Evolutionary conservation across 192 early-diverging fungal species (phyloP), one percentile per base, ranked within the genome.

Genomic region (Podila epigama): DNA sequence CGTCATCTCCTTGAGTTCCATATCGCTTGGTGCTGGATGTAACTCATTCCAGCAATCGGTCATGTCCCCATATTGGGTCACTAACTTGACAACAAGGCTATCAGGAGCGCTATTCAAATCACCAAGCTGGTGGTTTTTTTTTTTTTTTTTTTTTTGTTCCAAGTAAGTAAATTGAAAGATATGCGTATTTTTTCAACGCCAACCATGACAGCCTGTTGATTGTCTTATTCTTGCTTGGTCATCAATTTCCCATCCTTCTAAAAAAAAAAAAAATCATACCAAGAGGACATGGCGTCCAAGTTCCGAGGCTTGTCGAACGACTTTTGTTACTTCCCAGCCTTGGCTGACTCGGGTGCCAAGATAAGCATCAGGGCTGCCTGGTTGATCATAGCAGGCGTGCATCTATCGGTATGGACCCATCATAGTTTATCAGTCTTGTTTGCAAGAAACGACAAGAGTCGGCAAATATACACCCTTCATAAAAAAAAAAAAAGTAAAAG

Each of bases 251-350:
- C 44, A 48, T 22, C 10, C 15, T 22, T 18, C n/a, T 28, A 37
- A 58, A 27, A 42, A n/a, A 11, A 44, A 53, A 57, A 8, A 32
- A 56, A 35, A 48, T 63, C 58, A 58, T 84, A 88, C 87, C 64
- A 81, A 81, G 55, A 88, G 79, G 53, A 86, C 82, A 77, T 88
- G 84, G 39, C 85, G 69, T 4, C 85, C 85, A 29, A 81, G 80
- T 5, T 82, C 63, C 1, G 82, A 73, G 0, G 87, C 83, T 0
- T 51, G 39, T 51, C 79, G 81, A 9, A 88, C 35, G 37, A 82
- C 52, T 8, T 75, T 79, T 1, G 79, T 60, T 37, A 85, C 58
- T 34, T 88, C 85, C 87, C 85, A 88, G 9, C 72, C 84, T 68
- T 88, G 80, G 4, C 83, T 75, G 7, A 86, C 64, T 29, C 85